phyloP scores from a whole-genome alignment of 2,329 filamentous ascomycete genomes.

The Paracorniculantispora psalliotae region DNA sequence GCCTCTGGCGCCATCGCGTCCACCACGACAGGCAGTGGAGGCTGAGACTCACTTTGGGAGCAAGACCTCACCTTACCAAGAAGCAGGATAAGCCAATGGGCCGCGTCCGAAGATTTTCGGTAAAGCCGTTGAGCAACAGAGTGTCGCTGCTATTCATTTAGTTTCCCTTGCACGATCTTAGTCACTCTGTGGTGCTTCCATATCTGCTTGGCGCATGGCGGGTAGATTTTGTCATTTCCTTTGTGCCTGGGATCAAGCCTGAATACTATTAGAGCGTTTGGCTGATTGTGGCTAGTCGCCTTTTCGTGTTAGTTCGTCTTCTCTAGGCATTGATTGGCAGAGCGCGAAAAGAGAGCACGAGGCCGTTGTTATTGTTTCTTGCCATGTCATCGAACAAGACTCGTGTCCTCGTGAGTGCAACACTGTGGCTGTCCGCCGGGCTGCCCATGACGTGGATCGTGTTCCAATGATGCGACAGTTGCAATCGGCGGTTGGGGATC shows the following conservation, averaged over 20 bases:
- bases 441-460: background rate
- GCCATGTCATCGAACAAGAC: background rate
- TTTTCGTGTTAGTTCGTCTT: background rate
- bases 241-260: background rate
- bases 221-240: slow-evolving; percentile 6
- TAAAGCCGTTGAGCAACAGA: background rate
- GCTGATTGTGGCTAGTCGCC: background rate
- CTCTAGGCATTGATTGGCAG: slow-evolving; percentile 4
- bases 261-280: background rate
- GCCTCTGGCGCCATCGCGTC: background rate
- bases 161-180: background rate
- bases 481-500: background rate
- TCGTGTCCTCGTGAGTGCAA: background rate
- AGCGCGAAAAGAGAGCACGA: slow-evolving; percentile 3
- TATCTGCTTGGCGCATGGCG: background rate
- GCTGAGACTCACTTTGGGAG: background rate
- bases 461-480: background rate
- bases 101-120: slow-evolving; percentile 11
- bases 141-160: background rate
- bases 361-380: background rate
- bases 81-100: background rate
- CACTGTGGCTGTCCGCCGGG: background rate
- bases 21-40: background rate
- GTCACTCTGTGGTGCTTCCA: background rate
- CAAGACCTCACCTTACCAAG: background rate